Base-by-base conservation (phyloP, 768 basidiomycete species). In the Tephrocybe sp. region DNA sequence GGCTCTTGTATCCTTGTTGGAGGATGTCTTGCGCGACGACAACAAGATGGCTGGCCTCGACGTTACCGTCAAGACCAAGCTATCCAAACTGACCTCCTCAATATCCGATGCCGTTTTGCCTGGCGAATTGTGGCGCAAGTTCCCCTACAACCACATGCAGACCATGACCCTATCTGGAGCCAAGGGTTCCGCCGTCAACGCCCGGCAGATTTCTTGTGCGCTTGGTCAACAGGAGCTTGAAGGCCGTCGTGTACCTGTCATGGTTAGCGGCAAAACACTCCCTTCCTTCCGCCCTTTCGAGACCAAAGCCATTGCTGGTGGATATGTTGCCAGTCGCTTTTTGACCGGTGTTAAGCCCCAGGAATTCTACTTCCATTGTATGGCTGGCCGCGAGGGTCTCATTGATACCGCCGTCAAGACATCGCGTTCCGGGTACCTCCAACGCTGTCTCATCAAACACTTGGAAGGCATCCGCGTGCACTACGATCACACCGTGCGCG, bases 361-460 rank as follows among this genome's bases (percentile, higher is more conserved):
- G 66, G 97, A 99, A 68, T 99, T 98, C 72, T 99, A 97, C 74
- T 99, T 99, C 79, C 97, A 99, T 72, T 98, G 97, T 66, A 99
- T 99, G 97, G 97, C 97, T 51, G 97, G 97, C 46, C 84, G 97
- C 60, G 97, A 99, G 74, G 97, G 97, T 64, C 80, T 99, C 33
- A 99, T 99, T 63, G 97, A 99, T 64, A 99, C 97, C 4, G 97
- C 97, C 32, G 96, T 99, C 67, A 99, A 99, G 74, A 99, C 97
- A 3, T 92, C 90, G 56, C 93, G 97, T 48, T 98, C 97, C 3
- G 97, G 97, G 17, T 99, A 99, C 68, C 81, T 99, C 17, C 97
- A 99, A 67, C 84, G 97, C 41, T 98, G 97, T 73, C 76, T 99
- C 58, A 95, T 99, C 77, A 99, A 99, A 69, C 97, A 99, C 68